Base-by-base conservation (phyloP, 192 early-diverging fungal species). In the Phlyctochytrium planicorne region DNA sequence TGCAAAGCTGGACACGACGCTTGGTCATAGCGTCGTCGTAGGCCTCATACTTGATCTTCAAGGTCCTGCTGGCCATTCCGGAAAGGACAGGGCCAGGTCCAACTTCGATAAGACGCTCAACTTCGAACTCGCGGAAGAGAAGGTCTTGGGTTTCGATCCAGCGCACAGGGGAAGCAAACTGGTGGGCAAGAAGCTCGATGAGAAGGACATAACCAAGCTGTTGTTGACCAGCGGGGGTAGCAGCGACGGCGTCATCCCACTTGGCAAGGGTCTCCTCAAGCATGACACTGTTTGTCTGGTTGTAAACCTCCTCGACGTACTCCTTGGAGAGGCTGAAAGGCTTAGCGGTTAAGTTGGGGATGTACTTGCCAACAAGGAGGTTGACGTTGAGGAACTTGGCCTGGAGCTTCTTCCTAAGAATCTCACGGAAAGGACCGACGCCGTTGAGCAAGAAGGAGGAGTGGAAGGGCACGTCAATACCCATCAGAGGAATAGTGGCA, bases 381-480 rank as follows among this genome's bases (percentile, higher is more conserved):
- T 78, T 75, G 36, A 94, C 91, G 78, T 95, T 89, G 72, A 97
- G 83, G 75, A 88, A 87, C 53, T 88, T 82, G 52, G 90, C 83
- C 66, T 92, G 90, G 67, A 97, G 82, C 78, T 93, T 93, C 76
- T 89, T 91, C 68, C 83, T 83, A 36, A 97, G 75, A 72, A 94
- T 90, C 47, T 86, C 86, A 60, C 94, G 90, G 92, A 97, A 97
- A 40, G 95, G 93, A 25, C 87, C 82, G 62, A 97, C 92, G 75
- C 95, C 95, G 62, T 88, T 92, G 52, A 92, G 75, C 73, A 97
- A 84, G 90, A 94, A 94, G 72, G 84, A 87, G 3, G 94, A 96
- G 84, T 98, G 96, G 91, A 96, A 98, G 30, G 96, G 96, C 60
- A 98, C 92, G 74, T 98, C 96, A 63, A 98, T 93, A 63, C 94